Base-by-base conservation (phyloP, 768 basidiomycete genomes). In the Hemileccinum rubropunctum region DNA sequence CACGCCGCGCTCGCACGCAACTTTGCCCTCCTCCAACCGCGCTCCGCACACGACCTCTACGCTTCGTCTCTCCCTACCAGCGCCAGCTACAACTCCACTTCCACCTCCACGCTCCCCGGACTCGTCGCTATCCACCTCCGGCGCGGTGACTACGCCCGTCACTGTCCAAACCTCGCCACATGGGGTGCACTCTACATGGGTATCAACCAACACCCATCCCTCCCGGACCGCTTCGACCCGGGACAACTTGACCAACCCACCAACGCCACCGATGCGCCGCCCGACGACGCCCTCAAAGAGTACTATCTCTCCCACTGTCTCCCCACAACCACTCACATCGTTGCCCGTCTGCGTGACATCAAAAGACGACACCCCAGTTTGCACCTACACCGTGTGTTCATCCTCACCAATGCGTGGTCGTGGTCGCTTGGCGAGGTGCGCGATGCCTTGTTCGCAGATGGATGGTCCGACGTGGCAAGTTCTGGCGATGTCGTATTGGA, bases 81-180 rank as follows among this genome's bases (percentile, higher is more conserved):
- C 28, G 8, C 28, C 28, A 30, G 2, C 28, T 2, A 30, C 28
- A 30, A 30, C 28, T 4, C 8, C 28, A 30, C 28, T 9, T 2
- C 11, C 28, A 12, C 11, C 11, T 8, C 28, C 28, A 30, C 23
- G 23, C 23, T 80, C 20, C 57, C 65, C 2, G 77, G 76, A 3
- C 68, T 82, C 6, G 59, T 84, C 12, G 82, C 82, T 1, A 49
- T 83, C 8, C 82, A 84, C 45, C 69, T 83, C 36, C 75, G 82
- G 0, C 70, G 80, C 1, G 83, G 83, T 6, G 83, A 84, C 51
- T 84, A 77, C 57, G 72, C 77, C 36, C 75, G 82, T 0, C 82
- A 83, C 55, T 83, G 82, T 53, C 68, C 70, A 2, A 75, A 77
- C 34, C 72, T 83, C 32, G 72, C 74, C 1, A 51, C 62, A 5